phyloP scores from a whole-genome alignment of 176 grass and related monocot species.

The Oryza glaberrima region DNA sequence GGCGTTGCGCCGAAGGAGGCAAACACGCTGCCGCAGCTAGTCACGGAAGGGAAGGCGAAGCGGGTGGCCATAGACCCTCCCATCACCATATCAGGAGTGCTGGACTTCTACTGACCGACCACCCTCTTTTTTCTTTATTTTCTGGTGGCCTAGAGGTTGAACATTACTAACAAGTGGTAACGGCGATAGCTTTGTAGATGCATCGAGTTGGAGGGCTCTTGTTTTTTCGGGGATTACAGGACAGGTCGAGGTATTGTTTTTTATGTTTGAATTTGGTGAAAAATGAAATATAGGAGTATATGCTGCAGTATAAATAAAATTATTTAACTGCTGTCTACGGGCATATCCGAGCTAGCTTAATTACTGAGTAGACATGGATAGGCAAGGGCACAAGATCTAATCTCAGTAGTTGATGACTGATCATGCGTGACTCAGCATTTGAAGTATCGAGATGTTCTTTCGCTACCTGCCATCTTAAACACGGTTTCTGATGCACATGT shows the following conservation, averaged over 20 bases:
- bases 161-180: background rate
- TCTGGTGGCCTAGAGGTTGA: background rate
- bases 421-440: no score
- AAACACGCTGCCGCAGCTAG: conserved; percentile 64
- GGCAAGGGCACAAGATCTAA: no score
- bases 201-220: background rate
- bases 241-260: background rate
- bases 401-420: no score
- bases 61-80: conserved; percentile 65
- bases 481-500: no score
- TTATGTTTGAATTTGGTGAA: background rate
- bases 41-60: conserved; percentile 60
- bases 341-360: no score
- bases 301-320: background rate
- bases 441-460: no score
- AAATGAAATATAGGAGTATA: background rate
- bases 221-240: background rate
- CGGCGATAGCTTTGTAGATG: conserved; percentile 14
- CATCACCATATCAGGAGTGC: conserved; percentile 44
- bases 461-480: no score
- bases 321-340: no score
- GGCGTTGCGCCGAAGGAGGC: conserved; percentile 73
- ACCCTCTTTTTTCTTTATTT: background rate
- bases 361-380: no score
- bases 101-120: conserved; percentile 80